Evolutionary conservation across 2,329 filamentous ascomycete genomes (phyloP), one percentile per base, ranked within the genome.

Genomic region (Eutypella sp.): DNA sequence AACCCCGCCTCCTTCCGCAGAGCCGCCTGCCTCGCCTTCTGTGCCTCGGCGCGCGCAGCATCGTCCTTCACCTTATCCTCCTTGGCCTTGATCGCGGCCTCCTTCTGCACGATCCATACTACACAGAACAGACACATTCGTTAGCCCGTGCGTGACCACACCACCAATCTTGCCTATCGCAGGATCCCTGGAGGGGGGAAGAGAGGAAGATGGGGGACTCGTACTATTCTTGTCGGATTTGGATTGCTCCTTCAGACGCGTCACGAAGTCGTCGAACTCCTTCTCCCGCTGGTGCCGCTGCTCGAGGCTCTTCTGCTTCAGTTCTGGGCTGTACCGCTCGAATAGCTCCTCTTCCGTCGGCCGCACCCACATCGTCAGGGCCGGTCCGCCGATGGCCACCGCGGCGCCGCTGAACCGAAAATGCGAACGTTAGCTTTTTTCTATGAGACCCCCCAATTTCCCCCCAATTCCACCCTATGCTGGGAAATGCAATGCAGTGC

Each of bases 281-380:
- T 91, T 78, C 61, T 93, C 82, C 49, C 80, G 79, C 64, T 86
- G 81, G 47, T 85, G 76, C 16, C 89, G 80, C 47, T 84, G 80
- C 66, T 91, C 90, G n/a, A 95, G 72, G 51, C 87, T 90, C 61
- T 87, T 81, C 66, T 88, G 87, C 63, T 93, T 87, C n/a, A 99
- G 78, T 27, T 97, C 93, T 1, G 92, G 92, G 67, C 92, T 97
- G 72, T 97, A 97, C 67, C 78, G 82, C 72, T 89, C 76, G 74
- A 95, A 90, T 36, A 99, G 78, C 70, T 97, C 90, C 67, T 96
- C 93, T 57, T 96, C 90, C 11, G 87, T 85, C 2, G 93, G 93
- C 39, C 79, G 79, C 40, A 95, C 71, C 66, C 83, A 95, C 69
- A 84, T 80, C 37, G 92, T 86, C 44, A 97, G 72, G 15, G 86